Evolutionary conservation across 2,329 filamentous ascomycete species (phyloP), one percentile per base, ranked within the genome.

Genomic region (Metarhizium rileyi): DNA sequence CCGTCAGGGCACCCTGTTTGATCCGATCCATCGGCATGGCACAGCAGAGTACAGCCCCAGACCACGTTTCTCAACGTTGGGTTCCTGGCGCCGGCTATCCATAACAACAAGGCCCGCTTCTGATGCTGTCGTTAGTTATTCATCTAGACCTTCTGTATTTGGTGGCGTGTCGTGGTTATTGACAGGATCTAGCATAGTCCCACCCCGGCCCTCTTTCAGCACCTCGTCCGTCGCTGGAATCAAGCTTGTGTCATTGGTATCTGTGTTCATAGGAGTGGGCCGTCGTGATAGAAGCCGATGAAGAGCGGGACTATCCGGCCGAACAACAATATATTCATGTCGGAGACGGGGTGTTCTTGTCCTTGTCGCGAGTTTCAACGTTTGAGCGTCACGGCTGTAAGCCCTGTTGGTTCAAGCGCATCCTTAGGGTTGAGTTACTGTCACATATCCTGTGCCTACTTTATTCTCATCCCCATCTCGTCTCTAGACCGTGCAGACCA

Each of bases 51-150:
- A 35, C 14, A 40, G 7, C 30, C 18, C 25, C 30, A 30, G 44
- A 12, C 43, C 26, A 44, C 26, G 44, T 26, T 27, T 22, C 18
- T 30, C 27, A 45, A 25, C 35, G 30, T 33, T 33, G 30, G 30
- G 44, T 26, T 20, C 14, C 36, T 46, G 44, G 18, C 27, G 20
- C 9, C 8, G 33, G n/a, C 33, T 20, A n/a, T n/a, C 35, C 35
- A 38, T 38, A 18, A 7, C 35, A 38, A 23, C 30, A 22, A n/a
- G 44, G 38, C 23, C 44, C 44, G 44, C 30, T 46, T 28, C 25
- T 16, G 18, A 47, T 47, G 46, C n/a, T 25, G 35, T 25, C 10
- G 46, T 47, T n/a, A n/a, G n/a, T n/a, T n/a, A n/a, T n/a, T n/a
- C 46, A 40, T 47, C 46, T 36, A 47, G 40, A 33, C 16, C 35